Base-by-base conservation (phyloP, 163 green algal species). In the Chlamydomonas reinhardtii region DNA sequence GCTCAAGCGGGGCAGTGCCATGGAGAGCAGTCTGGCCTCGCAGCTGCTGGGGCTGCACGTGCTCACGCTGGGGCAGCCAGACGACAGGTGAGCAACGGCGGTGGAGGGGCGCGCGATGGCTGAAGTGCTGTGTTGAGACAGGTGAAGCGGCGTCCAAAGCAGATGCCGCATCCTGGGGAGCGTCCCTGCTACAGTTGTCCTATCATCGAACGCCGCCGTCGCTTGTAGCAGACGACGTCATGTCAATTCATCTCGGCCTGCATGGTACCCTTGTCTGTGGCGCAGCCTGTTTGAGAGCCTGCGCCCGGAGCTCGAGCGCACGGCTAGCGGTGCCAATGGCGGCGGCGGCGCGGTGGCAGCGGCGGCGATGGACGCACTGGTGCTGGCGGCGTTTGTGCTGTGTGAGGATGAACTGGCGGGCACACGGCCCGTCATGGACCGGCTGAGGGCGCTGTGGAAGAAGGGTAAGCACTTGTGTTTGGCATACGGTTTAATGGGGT, bases 351-450 rank as follows among this genome's bases (percentile, higher is more conserved):
- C 76, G 1, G 80, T 86, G 5, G 87, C 89, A 34, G 32, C n/a
- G 1, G 87, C 91, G 0, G 93, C 89, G 0, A 70, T 89, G 14
- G 94, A 97, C 31, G 82, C 89, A 31, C 90, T 97, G 27, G 84
- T 85, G 22, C 54, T 97, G 64, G 82, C 90, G 68, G 91, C 89
- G 70, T 97, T 97, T 64, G 88, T 95, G 14, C 84, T 87, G 14
- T 79, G 65, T 0, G 91, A 94, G 52, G 92, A 95, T 48, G 72
- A 91, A 43, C 48, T 56, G 48, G 43, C 59, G 22, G 87, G 80
- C 32, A 91, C 86, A 73, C 76, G 86, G 61, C 86, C 81, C 24
- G 86, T 90, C 31, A 92, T 93, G 90, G 78, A 85, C 31, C 84
- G 92, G 25, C 76, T 94, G 75, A 80, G 72, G 59, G 70, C 69